A percentile compares a stretch with the other conserved stretches of the same genome.
These are phyloP conservation scores for sorghum (Sorghum bicolor) DNA, from an alignment of 176 grass and related monocot genomes.

Conservation along the genomic window Sorghum_bicolor_NCBIv3 NC_012870.2:64271001-64271500, in stretches of 20 bases:
- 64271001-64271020: background rate
- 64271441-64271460: background rate
- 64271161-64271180: background rate
- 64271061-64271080: background rate
- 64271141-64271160: background rate
- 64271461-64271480: background rate
- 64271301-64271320: background rate
- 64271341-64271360: background rate
- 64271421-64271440: background rate
- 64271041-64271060: background rate
- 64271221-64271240: background rate
- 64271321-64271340: background rate
- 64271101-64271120: background rate
- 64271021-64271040: background rate
- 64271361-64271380: conserved; percentile 14
- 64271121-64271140: background rate
- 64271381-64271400: background rate
- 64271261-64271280: background rate
- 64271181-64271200: background rate
- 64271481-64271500: background rate
- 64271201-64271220: background rate
- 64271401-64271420: background rate
- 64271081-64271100: background rate
- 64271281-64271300: background rate
- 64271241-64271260: background rate